phyloP scores from a whole-genome alignment of 495 filamentous ascomycete genomes.

The Hyaloscypha hepaticicola region DNA sequence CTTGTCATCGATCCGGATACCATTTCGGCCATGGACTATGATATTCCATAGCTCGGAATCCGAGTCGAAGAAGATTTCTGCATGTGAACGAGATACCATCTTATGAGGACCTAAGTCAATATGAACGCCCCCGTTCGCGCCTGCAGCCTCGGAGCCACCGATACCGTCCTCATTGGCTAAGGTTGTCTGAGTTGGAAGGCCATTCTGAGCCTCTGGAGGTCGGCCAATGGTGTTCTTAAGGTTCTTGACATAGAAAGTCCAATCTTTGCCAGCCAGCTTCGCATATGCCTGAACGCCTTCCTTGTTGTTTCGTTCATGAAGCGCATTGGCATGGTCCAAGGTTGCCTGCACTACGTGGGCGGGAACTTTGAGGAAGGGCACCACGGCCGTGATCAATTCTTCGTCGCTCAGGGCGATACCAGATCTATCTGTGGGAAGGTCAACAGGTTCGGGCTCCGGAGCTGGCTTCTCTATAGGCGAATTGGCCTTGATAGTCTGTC shows the following conservation, averaged over 20 bases:
- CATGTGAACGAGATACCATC: conserved; percentile 85
- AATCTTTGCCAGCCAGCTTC: conserved; percentile 85
- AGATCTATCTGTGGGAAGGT: conserved; percentile 34
- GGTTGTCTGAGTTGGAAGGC: conserved; percentile 20
- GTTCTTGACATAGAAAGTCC: conserved; percentile 90
- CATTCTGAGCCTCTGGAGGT: conserved; percentile 55
- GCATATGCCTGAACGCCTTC: conserved; percentile 85
- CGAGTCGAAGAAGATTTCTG: conserved; percentile 76
- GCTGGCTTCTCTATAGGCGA: conserved; percentile 8
- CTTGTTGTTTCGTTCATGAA: conserved; percentile 66
- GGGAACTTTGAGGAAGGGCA: conserved; percentile 62
- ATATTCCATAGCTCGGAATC: conserved; percentile 74
- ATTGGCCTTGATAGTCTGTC: conserved; percentile 26
- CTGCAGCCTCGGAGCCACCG: conserved; percentile 10
- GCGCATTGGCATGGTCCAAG: conserved; percentile 68
- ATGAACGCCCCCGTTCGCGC: conserved; percentile 57
- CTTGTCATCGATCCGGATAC: conserved; percentile 74
- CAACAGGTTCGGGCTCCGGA: conserved; percentile 12
- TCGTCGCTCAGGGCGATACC: conserved; percentile 57
- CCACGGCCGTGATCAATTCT: conserved; percentile 68
- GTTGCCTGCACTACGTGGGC: conserved; percentile 64
- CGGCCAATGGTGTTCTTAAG: conserved; percentile 82
- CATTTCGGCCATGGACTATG: conserved; percentile 84
- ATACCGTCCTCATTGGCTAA: conserved; percentile 34
- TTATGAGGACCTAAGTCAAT: conserved; percentile 95